phyloP scores from a whole-genome alignment of 805 yeast species.

The Cyberlindnera subsufficiens region DNA sequence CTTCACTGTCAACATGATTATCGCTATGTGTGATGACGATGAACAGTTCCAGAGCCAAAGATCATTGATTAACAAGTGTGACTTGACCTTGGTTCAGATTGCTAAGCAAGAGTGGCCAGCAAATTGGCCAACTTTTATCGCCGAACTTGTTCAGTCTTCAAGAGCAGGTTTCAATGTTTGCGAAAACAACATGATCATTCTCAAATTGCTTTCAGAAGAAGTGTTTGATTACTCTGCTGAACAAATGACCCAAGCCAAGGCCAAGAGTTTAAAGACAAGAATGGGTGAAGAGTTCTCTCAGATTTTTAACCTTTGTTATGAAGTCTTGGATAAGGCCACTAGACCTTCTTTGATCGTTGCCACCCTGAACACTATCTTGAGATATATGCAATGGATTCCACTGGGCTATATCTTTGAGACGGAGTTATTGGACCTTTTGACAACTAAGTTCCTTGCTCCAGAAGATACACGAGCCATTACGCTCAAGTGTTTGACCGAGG shows the following conservation, averaged over 20 bases:
- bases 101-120: conserved; percentile 99
- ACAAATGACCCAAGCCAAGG: conserved; percentile 94
- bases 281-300: conserved; percentile 90
- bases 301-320: conserved; percentile 88
- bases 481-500: conserved; percentile 90
- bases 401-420: conserved; percentile 86
- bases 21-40: conserved; percentile 84
- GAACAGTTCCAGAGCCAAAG: conserved; percentile 62
- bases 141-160: conserved; percentile 83
- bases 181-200: conserved; percentile 93
- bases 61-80: conserved; percentile 87
- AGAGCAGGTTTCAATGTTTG: conserved; percentile 87
- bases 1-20: conserved; percentile 90
- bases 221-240: conserved; percentile 94
- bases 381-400: conserved; percentile 94
- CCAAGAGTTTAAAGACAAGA: conserved; percentile 71
- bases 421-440: conserved; percentile 62
- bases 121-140: conserved; percentile 96
- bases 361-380: conserved; percentile 74
- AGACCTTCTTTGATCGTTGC: conserved; percentile 79
- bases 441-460: conserved; percentile 71
- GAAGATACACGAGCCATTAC: conserved; percentile 78
- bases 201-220: conserved; percentile 87
- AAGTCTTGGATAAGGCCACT: conserved; percentile 85
- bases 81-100: conserved; percentile 87